These are phyloP conservation scores for Colletotrichum agaves DNA, from an alignment of 2,329 filamentous ascomycete species.

Conservation along the genomic window DNA sequence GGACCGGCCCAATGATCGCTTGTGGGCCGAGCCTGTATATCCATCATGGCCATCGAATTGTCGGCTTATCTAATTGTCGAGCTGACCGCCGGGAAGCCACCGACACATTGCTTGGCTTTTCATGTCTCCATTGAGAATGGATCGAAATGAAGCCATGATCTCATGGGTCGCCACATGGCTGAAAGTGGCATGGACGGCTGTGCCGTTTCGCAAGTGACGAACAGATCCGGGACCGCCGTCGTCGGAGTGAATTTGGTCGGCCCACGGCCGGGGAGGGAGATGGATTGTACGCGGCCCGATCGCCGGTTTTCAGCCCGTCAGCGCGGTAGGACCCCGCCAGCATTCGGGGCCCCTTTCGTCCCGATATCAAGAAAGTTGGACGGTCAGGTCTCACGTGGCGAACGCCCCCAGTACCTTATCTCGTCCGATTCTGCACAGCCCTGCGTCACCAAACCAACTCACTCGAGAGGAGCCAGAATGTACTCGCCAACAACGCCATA, in stretches of 20 bases:
- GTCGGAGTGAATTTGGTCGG: too few species aligned
- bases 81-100: slow-evolving; percentile 3
- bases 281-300: too few species aligned
- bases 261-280: too few species aligned
- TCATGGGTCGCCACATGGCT: not conserved
- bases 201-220: too few species aligned
- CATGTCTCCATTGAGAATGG: too few species aligned
- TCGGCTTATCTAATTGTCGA: not conserved
- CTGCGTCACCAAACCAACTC: not conserved
- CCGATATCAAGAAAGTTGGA: too few species aligned
- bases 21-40: not conserved
- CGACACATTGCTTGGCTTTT: not conserved
- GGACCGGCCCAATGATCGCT: not conserved
- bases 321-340: too few species aligned
- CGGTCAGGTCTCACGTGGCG: too few species aligned
- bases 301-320: too few species aligned
- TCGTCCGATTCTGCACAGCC: too few species aligned
- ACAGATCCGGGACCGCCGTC: too few species aligned
- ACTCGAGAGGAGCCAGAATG: not conserved
- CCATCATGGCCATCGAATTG: not conserved
- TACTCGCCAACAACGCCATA: not conserved
- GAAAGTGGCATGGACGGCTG: not conserved
- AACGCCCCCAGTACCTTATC: not conserved
- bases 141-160: not conserved
- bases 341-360: too few species aligned